Evolutionary conservation across 176 grass and related monocot species (phyloP), one percentile per base, ranked within the genome.

Genomic region (Rhynchospora breviuscula): DNA sequence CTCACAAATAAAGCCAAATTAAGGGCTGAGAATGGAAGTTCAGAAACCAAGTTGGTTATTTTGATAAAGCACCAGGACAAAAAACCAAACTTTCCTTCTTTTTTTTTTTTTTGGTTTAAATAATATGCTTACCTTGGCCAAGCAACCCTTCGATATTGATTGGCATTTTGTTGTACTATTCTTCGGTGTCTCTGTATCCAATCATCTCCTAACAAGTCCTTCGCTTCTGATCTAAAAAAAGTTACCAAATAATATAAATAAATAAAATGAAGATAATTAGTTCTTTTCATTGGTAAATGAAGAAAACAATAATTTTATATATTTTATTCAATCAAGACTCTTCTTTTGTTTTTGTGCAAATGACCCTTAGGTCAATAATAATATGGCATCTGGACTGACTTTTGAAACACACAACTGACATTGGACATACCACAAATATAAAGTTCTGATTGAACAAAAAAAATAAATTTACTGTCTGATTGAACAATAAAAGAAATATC

Each of bases 151-250:
- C 74, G 91, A 82, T 99, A 99, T 2, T 93, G 93, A 90, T 93
- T 93, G 26, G 96, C 96, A 82, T 99, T 91, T 85, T 99, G 96
- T 33, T 93, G 93, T 47, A 99, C 96, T 80, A 95, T 88, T 76
- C 96, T 95, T 53, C 96, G 73, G 78, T 99, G 96, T 54, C 91
- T 95, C 86, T 99, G 96, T 62, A 99, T 91, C 93, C 96, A 99
- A 22, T 99, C 96, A 78, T 99, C 96, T 3, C 96, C 96, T 65
- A 99, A 86, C 79, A 99, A 76, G 88, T 99, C 96, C 63, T 99
- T 99, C 48, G 89, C 91, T 81, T 95, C 96, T 21, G 91, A 92
- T 89, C 96, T 99, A 79, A 29, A 40, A 60, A 84, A 86, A 51
- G 83, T 62, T 60, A 45, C n/a, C 29, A 63, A 19, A 67, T 3